These are phyloP conservation scores for Spergularia bocconei DNA, from an alignment of 148 eudicot species.

Conservation along the genomic window DNA sequence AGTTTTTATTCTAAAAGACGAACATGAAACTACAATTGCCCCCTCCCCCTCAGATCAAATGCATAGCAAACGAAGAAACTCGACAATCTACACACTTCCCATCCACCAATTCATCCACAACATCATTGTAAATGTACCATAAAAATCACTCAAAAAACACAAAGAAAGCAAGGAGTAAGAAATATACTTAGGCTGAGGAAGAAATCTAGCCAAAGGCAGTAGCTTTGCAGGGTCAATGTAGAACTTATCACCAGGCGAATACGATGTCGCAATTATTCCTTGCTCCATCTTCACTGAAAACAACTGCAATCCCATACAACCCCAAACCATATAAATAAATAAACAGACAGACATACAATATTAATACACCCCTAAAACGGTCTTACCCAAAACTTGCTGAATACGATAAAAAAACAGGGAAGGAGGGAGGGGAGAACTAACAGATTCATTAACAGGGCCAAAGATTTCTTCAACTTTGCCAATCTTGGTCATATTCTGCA, in stretches of 20 bases:
- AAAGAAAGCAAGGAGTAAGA: constrained; percentile 3
- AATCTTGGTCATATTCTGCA: constrained; percentile 84
- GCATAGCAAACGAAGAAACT: too few relatives aligned
- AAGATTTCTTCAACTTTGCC: constrained; percentile 95
- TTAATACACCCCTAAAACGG: neutral
- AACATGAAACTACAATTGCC: neutral
- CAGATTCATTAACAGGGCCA: constrained; percentile 93
- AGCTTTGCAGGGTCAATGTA: constrained; percentile 90
- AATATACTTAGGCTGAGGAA: constrained; percentile 91
- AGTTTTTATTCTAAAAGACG: neutral
- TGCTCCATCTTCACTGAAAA: constrained; percentile 84
- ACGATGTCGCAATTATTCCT: constrained; percentile 87
- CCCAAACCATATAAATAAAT: neutral
- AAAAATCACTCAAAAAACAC: neutral
- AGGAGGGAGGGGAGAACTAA: constrained; percentile 27
- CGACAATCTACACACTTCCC: too few relatives aligned
- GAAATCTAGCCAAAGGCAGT: constrained; percentile 86
- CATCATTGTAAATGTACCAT: neutral
- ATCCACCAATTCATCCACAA: too few relatives aligned
- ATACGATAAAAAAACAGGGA: too few relatives aligned
- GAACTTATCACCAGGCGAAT: constrained; percentile 81
- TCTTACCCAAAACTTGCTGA: neutral
- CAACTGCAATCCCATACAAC: constrained; percentile 31
- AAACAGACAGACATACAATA: too few relatives aligned
- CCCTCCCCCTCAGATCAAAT: neutral